phyloP scores from a whole-genome alignment of 306 rosid genomes.

The Ormosia semicastrata region DNA sequence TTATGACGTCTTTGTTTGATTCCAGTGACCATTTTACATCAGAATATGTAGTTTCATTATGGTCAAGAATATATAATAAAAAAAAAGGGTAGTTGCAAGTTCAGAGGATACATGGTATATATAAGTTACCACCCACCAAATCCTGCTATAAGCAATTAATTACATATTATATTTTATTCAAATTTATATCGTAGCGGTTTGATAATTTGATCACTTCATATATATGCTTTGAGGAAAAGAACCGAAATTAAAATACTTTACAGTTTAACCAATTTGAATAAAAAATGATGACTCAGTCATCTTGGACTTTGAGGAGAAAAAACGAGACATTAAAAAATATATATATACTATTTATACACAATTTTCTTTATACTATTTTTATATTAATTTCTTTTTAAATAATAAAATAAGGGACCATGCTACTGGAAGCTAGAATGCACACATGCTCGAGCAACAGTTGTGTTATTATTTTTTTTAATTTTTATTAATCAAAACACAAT shows the following conservation, averaged over 20 bases:
- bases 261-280: neutral
- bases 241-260: neutral
- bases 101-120: neutral
- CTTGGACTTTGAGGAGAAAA: neutral
- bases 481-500: no score
- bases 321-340: neutral
- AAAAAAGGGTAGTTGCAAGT: neutral
- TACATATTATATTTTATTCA: neutral
- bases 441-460: no score
- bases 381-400: no score
- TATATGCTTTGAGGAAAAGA: neutral
- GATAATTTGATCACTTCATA: neutral
- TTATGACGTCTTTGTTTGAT: conserved; percentile 43
- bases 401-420: no score
- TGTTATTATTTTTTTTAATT: no score
- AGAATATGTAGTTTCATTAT: neutral
- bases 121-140: conserved; percentile 15
- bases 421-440: no score
- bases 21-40: conserved; percentile 23
- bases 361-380: no score
- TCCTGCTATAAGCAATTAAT: neutral
- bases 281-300: neutral
- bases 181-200: neutral
- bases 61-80: neutral
- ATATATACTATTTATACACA: no score